Percentiles rank a stretch among this genome's conserved stretches.
These are phyloP conservation scores for Colletotrichum sp. DNA, from an alignment of 2,329 filamentous ascomycete species.

Conservation along the genomic window DNA sequence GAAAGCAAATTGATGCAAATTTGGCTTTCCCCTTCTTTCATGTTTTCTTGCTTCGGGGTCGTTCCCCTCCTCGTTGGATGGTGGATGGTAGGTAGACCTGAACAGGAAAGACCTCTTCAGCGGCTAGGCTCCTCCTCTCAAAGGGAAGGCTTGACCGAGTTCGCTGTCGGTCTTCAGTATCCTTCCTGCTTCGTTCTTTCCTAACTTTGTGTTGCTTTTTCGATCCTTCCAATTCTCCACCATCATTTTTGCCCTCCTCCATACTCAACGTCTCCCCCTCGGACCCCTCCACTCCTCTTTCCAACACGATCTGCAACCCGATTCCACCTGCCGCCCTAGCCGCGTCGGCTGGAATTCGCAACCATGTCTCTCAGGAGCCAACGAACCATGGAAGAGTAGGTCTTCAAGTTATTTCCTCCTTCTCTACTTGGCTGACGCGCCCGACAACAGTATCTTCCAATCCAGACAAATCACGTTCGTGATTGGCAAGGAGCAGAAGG, in stretches of 20 bases:
- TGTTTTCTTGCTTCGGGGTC: no score
- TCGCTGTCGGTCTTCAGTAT: fast-evolving
- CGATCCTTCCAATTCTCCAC: background rate
- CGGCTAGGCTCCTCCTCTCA: background rate
- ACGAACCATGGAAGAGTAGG: background rate
- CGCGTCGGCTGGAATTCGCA: background rate
- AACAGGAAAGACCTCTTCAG: background rate
- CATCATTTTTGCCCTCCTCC: background rate
- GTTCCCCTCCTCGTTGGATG: no score
- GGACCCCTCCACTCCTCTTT: no score
- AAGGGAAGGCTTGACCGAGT: background rate
- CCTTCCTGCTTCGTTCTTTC: background rate
- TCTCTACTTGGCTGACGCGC: no score
- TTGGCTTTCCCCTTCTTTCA: background rate
- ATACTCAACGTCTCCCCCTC: background rate
- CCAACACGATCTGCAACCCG: background rate
- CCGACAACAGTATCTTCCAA: background rate
- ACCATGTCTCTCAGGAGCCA: background rate
- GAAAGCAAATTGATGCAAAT: background rate
- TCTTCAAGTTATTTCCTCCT: fast-evolving
- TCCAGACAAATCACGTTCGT: background rate
- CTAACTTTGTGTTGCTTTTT: no score
- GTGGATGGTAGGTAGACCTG: no score
- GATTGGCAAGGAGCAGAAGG: background rate
- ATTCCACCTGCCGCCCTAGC: background rate